These are phyloP conservation scores for Neopestalotiopsis sp. DNA, from an alignment of 2,329 filamentous ascomycete genomes.

Conservation along the genomic window DNA sequence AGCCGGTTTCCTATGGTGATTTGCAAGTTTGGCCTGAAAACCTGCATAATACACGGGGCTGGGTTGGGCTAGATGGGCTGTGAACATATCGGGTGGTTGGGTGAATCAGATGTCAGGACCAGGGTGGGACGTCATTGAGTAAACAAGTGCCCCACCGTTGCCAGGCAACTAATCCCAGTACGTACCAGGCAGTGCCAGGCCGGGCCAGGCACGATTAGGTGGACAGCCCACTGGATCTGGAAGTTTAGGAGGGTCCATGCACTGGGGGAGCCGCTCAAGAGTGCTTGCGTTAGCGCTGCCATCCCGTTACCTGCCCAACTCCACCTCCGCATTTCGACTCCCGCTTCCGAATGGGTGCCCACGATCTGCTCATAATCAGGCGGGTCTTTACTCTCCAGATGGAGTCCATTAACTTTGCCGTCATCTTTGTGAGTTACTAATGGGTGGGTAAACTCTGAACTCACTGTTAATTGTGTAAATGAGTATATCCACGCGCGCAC, in stretches of 20 bases:
- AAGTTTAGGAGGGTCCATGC: not conserved
- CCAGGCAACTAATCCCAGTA: slow-evolving; percentile 13
- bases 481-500: no score
- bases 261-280: not conserved
- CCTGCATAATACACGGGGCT: slow-evolving; percentile 17
- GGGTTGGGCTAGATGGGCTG: not conserved
- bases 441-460: no score
- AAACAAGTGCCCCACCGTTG: slow-evolving; percentile 16
- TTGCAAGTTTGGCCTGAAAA: not conserved
- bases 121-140: slow-evolving; percentile 17
- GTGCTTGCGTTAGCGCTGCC: slow-evolving; percentile 13
- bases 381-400: not conserved
- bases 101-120: not conserved
- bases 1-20: slow-evolving; percentile 14
- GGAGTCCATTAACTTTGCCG: not conserved
- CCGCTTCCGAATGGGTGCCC: not conserved
- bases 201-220: not conserved
- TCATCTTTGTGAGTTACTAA: no score
- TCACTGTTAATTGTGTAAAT: no score
- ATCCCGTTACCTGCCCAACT: not conserved
- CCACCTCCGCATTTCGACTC: slow-evolving; percentile 8
- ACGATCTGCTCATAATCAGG: slow-evolving; percentile 13
- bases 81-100: not conserved
- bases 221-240: not conserved
- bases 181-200: no score